Percentiles rank a stretch among this genome's conserved stretches.
phyloP scores from a whole-genome alignment of 257 asterid genomes.

The Lithospermum erythrorhizon region DNA sequence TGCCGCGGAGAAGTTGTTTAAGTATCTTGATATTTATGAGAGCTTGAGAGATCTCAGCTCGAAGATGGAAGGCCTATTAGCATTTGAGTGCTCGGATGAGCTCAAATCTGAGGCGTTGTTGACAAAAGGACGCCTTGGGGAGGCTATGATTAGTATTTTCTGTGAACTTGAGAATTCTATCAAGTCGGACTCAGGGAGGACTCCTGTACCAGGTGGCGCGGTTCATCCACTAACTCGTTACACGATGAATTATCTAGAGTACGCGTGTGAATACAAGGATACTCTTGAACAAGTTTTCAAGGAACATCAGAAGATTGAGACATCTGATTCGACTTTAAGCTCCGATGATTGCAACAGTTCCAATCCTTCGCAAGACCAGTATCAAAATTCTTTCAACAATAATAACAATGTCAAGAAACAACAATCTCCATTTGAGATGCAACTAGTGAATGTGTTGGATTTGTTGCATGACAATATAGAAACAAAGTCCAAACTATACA shows the following conservation, averaged over 20 bases:
- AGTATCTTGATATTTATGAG: slow-evolving; percentile 64
- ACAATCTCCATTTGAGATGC: slow-evolving; percentile 41
- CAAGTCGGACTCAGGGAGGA: slow-evolving; percentile 48
- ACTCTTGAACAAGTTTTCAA: slow-evolving; percentile 61
- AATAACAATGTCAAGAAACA: background rate
- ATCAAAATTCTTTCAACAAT: background rate
- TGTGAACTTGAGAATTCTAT: slow-evolving; percentile 64
- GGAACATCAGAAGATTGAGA: slow-evolving; percentile 56
- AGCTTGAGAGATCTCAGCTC: slow-evolving; percentile 35
- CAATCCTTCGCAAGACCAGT: background rate
- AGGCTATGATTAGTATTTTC: slow-evolving; percentile 49
- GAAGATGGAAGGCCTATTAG: slow-evolving; percentile 20
- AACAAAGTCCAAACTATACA: slow-evolving; percentile 61
- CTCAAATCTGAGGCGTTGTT: slow-evolving; percentile 44
- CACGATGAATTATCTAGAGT: slow-evolving; percentile 51
- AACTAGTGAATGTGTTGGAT: slow-evolving; percentile 51
- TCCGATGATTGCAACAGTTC: slow-evolving; percentile 17
- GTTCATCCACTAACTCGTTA: slow-evolving; percentile 79
- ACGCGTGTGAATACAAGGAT: slow-evolving; percentile 38
- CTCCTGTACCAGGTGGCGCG: slow-evolving; percentile 73
- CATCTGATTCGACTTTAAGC: slow-evolving; percentile 46
- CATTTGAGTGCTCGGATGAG: slow-evolving; percentile 20
- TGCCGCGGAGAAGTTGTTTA: slow-evolving; percentile 67
- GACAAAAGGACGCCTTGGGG: slow-evolving; percentile 49
- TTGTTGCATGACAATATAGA: slow-evolving; percentile 53